Conservation (phyloP, 768 basidiomycete genomes). For the Rubroboletus pulcherrimus region DNA sequence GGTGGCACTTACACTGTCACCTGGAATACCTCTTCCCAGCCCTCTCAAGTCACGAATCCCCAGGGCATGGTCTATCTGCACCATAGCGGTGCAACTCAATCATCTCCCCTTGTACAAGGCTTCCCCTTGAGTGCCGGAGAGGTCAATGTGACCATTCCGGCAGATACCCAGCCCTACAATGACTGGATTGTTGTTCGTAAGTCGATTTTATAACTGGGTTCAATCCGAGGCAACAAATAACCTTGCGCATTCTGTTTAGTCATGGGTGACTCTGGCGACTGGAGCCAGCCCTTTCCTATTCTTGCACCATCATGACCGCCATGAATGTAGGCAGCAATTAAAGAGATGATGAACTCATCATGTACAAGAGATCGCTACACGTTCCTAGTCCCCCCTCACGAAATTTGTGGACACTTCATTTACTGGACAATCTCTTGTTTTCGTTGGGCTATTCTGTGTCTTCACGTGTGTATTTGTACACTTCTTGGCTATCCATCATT, state of each 20-base stretch:
- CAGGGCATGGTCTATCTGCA: conserved; percentile 42
- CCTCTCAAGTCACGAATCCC: conserved; percentile 46
- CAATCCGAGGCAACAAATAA: not conserved
- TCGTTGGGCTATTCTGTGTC: not conserved
- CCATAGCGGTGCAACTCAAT: conserved; percentile 27
- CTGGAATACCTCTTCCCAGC: conserved; percentile 44
- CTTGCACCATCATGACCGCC: conserved; percentile 11
- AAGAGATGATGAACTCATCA: conserved; percentile 10
- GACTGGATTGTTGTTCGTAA: conserved; percentile 38
- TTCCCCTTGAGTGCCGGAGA: conserved; percentile 37
- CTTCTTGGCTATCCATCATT: conserved; percentile 1
- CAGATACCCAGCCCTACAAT: conserved; percentile 31
- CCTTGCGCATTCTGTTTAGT: conserved; percentile 29
- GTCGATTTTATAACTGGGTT: conserved; percentile 14
- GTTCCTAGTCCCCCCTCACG: too few relatives aligned
- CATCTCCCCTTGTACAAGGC: conserved; percentile 35
- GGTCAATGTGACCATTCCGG: conserved; percentile 39
- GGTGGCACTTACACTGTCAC: conserved; percentile 40
- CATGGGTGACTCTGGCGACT: conserved; percentile 54
- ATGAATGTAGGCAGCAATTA: not conserved
- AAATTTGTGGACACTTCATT: too few relatives aligned
- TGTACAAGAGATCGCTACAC: not conserved
- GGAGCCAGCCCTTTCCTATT: conserved; percentile 44
- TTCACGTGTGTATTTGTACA: conserved; percentile 1
- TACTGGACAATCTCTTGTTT: not conserved